Evolutionary conservation across 2,329 filamentous ascomycete species (phyloP).

Genomic region (Sporothrix luriei): DNA sequence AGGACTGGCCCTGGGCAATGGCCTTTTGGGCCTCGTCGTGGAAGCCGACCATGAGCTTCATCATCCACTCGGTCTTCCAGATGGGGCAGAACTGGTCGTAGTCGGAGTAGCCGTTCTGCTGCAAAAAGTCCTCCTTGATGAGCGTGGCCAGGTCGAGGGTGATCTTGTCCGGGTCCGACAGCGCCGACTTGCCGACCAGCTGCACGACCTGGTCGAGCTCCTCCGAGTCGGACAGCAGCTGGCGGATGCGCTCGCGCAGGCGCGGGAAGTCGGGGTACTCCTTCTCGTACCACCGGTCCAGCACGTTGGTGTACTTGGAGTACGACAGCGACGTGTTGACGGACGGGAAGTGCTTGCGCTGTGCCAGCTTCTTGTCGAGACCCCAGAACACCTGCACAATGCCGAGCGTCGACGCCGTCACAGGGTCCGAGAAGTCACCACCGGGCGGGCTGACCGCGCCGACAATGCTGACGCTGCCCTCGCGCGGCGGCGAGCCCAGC

Average conservation of each 20-base stretch:
- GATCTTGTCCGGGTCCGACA: conserved; percentile 98
- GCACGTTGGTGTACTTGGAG: conserved; percentile 87
- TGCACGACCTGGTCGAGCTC: conserved; percentile 98
- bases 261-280: conserved; percentile 91
- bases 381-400: conserved; percentile 99
- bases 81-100: conserved; percentile 99
- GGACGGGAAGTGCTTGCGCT: conserved; percentile 98
- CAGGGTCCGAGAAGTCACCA: conserved; percentile 98
- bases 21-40: conserved; percentile 98
- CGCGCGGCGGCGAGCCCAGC: conserved; percentile 84
- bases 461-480: conserved; percentile 95
- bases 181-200: conserved; percentile 93
- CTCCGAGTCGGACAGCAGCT: conserved; percentile 91
- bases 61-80: conserved; percentile 99
- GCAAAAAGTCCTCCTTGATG: conserved; percentile 97
- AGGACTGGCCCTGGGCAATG: conserved; percentile 84
- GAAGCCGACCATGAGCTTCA: conserved; percentile 99
- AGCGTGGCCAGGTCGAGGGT: conserved; percentile 88
- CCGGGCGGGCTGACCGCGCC: conserved; percentile 92
- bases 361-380: conserved; percentile 98
- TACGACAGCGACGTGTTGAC: conserved; percentile 95
- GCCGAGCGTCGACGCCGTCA: conserved; percentile 88
- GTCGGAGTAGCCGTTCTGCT: conserved; percentile 98
- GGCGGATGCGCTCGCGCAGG: conserved; percentile 88
- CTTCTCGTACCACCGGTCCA: conserved; percentile 95